Evolutionary conservation across 2,329 filamentous ascomycete genomes (phyloP).

Genomic region (Cladophialophora exuberans): DNA sequence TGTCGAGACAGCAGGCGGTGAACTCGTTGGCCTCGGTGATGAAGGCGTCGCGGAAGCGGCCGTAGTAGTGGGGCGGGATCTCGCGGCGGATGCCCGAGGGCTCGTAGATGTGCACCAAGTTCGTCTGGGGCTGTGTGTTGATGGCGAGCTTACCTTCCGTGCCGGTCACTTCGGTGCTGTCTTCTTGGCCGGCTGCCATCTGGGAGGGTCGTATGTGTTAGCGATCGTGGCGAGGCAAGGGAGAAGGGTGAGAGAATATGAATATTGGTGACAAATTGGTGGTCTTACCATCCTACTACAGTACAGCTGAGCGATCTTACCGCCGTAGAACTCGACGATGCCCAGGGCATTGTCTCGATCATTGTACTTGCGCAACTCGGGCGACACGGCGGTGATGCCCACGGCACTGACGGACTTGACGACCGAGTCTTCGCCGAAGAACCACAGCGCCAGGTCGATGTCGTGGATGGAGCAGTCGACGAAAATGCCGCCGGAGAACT

Average conservation of each 20-base stretch:
- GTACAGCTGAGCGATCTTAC: constrained; percentile 67
- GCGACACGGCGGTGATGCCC: constrained; percentile 63
- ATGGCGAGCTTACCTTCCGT: constrained; percentile 66
- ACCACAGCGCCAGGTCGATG: constrained; percentile 68
- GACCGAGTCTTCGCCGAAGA: constrained; percentile 58
- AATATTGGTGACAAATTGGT: too few species aligned
- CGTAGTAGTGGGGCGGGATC: constrained; percentile 66
- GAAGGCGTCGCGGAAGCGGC: constrained; percentile 65
- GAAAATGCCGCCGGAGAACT: constrained; percentile 69
- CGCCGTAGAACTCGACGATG: constrained; percentile 67
- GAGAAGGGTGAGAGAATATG: too few species aligned
- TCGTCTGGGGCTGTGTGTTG: constrained; percentile 60
- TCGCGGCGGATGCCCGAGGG: constrained; percentile 59
- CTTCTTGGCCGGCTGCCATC: constrained; percentile 70
- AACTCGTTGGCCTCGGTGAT: constrained; percentile 68
- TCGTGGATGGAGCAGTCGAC: constrained; percentile 74
- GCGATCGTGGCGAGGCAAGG: too few species aligned
- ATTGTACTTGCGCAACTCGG: constrained; percentile 59
- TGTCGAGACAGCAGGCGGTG: constrained; percentile 60
- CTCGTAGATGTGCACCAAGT: constrained; percentile 61
- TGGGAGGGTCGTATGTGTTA: too few species aligned
- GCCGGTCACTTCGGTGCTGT: constrained; percentile 67
- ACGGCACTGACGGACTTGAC: constrained; percentile 61
- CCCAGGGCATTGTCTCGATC: constrained; percentile 67
- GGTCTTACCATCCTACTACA: constrained; percentile 65